Percentiles rank a stretch among this genome's conserved stretches.
phyloP scores from a whole-genome alignment of 768 basidiomycete species.

The Suillus weaverae region DNA sequence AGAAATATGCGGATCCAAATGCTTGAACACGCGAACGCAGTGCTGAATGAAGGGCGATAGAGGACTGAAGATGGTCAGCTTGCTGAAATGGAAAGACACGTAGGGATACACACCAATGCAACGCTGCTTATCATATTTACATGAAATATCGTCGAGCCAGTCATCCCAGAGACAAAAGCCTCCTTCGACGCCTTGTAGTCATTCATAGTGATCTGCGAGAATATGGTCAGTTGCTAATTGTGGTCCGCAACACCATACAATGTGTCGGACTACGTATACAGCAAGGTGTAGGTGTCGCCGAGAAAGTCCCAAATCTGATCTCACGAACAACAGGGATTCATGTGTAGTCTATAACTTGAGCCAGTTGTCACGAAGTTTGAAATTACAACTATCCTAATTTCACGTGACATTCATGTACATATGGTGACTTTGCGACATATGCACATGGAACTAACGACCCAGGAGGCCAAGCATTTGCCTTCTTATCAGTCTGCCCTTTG shows the following conservation, averaged over 20 bases:
- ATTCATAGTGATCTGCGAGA: slow-evolving; percentile 15
- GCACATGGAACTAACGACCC: not conserved
- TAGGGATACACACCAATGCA: slow-evolving; percentile 51
- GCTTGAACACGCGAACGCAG: slow-evolving; percentile 49
- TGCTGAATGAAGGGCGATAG: slow-evolving; percentile 69
- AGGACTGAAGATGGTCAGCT: slow-evolving; percentile 49
- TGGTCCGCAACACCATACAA: not conserved
- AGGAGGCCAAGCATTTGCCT: not conserved
- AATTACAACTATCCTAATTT: not conserved
- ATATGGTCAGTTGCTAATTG: not conserved
- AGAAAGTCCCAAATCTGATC: no score
- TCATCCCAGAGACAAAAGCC: slow-evolving; percentile 73
- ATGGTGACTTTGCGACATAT: no score
- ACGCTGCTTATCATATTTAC: slow-evolving; percentile 69
- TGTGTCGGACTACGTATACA: not conserved
- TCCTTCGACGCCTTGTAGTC: slow-evolving; percentile 79
- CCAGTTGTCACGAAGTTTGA: no score
- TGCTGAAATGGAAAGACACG: not conserved
- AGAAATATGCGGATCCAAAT: slow-evolving; percentile 37
- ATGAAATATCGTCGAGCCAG: slow-evolving; percentile 67
- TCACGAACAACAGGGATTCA: no score
- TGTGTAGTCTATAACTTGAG: no score
- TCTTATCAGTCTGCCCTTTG: not conserved
- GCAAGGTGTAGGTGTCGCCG: not conserved
- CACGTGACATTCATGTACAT: not conserved